These are phyloP conservation scores for Mesembryanthemum crystallinum DNA, from an alignment of 148 eudicot genomes.

Conservation along the genomic window DNA sequence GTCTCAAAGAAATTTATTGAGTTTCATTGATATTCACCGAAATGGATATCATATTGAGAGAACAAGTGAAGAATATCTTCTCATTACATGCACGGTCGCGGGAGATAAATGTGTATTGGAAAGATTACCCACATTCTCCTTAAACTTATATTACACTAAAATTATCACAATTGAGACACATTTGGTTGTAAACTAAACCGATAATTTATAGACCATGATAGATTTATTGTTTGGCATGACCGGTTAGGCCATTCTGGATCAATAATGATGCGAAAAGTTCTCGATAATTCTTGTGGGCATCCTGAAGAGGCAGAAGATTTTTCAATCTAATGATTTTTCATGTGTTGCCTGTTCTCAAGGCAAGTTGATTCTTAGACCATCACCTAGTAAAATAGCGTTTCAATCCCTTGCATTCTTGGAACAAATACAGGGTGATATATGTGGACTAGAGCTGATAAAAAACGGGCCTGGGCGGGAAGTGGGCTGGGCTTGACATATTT, in stretches of 20 bases:
- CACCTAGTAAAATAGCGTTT: not conserved
- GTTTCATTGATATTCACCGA: not conserved
- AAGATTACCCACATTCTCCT: not conserved
- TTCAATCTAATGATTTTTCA: too few species aligned
- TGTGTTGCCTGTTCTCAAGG: not conserved
- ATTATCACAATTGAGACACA: not conserved
- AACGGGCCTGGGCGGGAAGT: too few species aligned
- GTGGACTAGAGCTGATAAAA: too few species aligned
- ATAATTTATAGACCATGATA: not conserved
- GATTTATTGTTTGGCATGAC: too few species aligned
- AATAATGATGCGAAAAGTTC: not conserved
- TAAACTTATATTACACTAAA: not conserved
- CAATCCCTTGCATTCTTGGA: slow-evolving; percentile 1
- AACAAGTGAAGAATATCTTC: not conserved
- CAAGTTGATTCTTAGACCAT: not conserved
- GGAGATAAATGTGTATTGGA: too few species aligned
- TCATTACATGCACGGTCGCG: not conserved
- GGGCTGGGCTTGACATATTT: too few species aligned
- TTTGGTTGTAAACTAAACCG: not conserved
- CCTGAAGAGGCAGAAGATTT: not conserved
- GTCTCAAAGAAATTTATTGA: not conserved
- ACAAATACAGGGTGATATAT: not conserved
- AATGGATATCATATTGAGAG: not conserved
- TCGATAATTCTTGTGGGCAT: not conserved
- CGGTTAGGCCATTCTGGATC: not conserved